Percentiles rank a stretch among this genome's conserved stretches.
Conservation (phyloP, 805 yeast genomes). For the Candida coquimbonensis region DNA sequence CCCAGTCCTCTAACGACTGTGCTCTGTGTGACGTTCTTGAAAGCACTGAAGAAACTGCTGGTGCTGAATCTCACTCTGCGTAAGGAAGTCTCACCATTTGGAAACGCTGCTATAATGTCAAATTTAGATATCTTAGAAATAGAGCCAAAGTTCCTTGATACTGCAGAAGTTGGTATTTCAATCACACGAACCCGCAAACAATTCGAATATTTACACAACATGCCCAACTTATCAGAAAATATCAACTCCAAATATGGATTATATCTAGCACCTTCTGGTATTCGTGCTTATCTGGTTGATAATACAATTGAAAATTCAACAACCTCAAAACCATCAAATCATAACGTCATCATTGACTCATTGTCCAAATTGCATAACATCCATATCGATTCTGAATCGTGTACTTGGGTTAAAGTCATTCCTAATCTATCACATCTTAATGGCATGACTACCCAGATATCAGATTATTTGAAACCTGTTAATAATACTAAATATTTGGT, state of each 20-base stretch:
- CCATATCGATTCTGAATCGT: conserved; percentile 10
- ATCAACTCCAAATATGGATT: conserved; percentile 30
- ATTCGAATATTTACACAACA: conserved; percentile 27
- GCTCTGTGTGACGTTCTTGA: conserved; percentile 40
- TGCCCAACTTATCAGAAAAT: conserved; percentile 6
- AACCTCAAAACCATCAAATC: conserved; percentile 36
- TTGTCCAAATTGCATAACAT: conserved; percentile 30
- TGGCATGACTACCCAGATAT: conserved; percentile 57
- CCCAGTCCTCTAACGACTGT: conserved; percentile 26
- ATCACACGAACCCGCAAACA: conserved; percentile 24
- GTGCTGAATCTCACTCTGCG: conserved; percentile 26
- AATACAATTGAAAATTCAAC: conserved; percentile 29
- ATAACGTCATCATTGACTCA: conserved; percentile 29
- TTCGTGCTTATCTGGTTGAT: conserved; percentile 37
- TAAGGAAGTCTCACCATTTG: conserved; percentile 40
- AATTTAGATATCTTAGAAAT: conserved; percentile 31
- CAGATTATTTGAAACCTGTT: conserved; percentile 46
- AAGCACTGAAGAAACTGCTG: conserved; percentile 41
- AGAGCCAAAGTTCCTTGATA: conserved; percentile 41
- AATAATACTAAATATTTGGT: conserved; percentile 48
- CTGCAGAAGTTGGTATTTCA: conserved; percentile 36
- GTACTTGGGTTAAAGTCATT: conserved; percentile 56
- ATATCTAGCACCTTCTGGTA: conserved; percentile 51
- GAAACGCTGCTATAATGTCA: conserved; percentile 34
- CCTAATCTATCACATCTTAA: conserved; percentile 66